Evolutionary conservation across 2,329 filamentous ascomycete species (phyloP).

Genomic region (Trichoderma hamatum): DNA sequence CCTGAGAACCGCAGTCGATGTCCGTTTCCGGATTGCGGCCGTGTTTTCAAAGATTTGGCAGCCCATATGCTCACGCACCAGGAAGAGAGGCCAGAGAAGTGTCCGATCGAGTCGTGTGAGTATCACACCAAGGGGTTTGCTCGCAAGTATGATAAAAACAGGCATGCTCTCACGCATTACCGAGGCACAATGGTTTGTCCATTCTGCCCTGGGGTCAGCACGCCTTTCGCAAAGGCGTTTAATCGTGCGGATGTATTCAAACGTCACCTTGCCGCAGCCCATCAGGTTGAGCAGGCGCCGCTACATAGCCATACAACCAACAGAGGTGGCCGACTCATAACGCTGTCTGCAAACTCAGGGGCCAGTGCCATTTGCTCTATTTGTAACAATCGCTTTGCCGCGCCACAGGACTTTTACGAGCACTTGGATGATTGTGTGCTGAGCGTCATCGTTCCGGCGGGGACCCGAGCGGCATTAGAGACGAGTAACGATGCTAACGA

Average conservation of each 20-base stretch:
- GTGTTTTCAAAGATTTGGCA: slow-evolving; percentile 66
- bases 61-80: slow-evolving; percentile 97
- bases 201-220: slow-evolving; percentile 88
- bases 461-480: slow-evolving; percentile 23
- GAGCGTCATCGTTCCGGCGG: slow-evolving; percentile 57
- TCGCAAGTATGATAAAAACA: slow-evolving; percentile 96
- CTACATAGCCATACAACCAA: slow-evolving; percentile 72
- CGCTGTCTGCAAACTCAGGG: slow-evolving; percentile 26
- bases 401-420: slow-evolving; percentile 95
- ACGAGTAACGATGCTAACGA: slow-evolving; percentile 27
- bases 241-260: slow-evolving; percentile 98
- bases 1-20: slow-evolving; percentile 51
- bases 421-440: slow-evolving; percentile 75
- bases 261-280: slow-evolving; percentile 87
- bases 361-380: slow-evolving; percentile 87
- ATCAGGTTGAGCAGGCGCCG: slow-evolving; percentile 91
- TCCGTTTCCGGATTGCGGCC: slow-evolving; percentile 60
- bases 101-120: slow-evolving; percentile 89
- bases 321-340: slow-evolving; percentile 28
- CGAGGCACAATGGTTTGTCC: slow-evolving; percentile 98
- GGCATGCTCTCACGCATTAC: slow-evolving; percentile 95
- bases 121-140: slow-evolving; percentile 95
- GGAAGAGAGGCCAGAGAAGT: slow-evolving; percentile 91
- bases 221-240: slow-evolving; percentile 89
- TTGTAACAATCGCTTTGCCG: slow-evolving; percentile 76